phyloP scores from a whole-genome alignment of 495 filamentous ascomycete species.

The Penicillium bovifimosum region DNA sequence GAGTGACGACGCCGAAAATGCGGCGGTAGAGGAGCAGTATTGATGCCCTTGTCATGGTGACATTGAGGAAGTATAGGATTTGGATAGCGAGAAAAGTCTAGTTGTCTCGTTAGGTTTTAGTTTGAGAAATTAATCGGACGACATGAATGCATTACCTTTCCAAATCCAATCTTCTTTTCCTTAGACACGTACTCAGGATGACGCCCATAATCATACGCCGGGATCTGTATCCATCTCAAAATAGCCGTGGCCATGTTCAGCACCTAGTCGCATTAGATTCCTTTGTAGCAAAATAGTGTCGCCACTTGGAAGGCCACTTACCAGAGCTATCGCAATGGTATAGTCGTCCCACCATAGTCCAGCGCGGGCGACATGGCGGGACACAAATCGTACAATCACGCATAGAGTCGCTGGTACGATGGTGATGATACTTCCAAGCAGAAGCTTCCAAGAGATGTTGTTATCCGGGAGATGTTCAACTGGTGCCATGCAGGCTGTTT shows the following conservation, averaged over 20 bases:
- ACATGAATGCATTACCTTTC: slow-evolving; percentile 15
- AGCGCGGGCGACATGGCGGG: slow-evolving; percentile 22
- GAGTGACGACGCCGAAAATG: slow-evolving; percentile 33
- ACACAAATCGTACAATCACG: slow-evolving; percentile 25
- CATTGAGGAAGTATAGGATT: slow-evolving; percentile 24
- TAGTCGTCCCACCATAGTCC: slow-evolving; percentile 39
- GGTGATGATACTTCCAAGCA: slow-evolving; percentile 25
- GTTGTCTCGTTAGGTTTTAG: neutral
- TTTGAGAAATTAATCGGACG: neutral
- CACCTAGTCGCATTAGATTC: neutral
- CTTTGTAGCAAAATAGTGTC: neutral
- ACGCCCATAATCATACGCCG: slow-evolving; percentile 11
- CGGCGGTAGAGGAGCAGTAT: slow-evolving; percentile 40
- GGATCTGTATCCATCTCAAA: slow-evolving; percentile 20
- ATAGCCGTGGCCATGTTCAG: slow-evolving; percentile 23
- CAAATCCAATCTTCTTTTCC: slow-evolving; percentile 10
- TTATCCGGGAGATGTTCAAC: slow-evolving; percentile 1
- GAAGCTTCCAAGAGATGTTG: slow-evolving; percentile 21
- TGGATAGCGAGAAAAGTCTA: slow-evolving; percentile 25
- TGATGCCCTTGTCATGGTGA: slow-evolving; percentile 26
- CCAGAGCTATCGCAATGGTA: slow-evolving; percentile 26
- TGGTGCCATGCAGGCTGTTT: slow-evolving; percentile 8
- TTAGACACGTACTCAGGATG: slow-evolving; percentile 10
- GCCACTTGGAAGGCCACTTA: slow-evolving; percentile 2
- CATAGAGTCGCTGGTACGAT: slow-evolving; percentile 29